Evolutionary conservation across 2,329 filamentous ascomycete genomes (phyloP).

Genomic region (Fusarium zealandicum): DNA sequence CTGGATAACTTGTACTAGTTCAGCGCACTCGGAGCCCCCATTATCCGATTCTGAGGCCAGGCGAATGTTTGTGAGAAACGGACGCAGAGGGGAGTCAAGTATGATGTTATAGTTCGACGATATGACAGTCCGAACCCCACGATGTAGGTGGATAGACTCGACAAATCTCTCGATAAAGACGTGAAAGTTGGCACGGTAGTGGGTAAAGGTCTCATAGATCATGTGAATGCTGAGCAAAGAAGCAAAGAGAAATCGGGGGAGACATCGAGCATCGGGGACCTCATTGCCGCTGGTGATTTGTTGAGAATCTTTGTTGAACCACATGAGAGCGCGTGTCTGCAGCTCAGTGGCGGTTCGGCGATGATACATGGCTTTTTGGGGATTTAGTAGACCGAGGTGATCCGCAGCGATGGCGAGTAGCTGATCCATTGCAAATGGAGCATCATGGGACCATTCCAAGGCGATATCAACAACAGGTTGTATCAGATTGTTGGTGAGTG

Average conservation of each 20-base stretch:
- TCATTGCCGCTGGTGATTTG: constrained; percentile 30
- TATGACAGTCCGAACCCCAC: constrained; percentile 51
- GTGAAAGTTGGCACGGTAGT: constrained; percentile 49
- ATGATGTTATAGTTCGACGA: constrained; percentile 46
- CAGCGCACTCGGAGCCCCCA: constrained; percentile 39
- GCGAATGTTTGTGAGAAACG: constrained; percentile 36
- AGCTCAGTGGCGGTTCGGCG: constrained; percentile 52
- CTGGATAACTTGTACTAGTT: constrained; percentile 43
- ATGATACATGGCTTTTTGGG: constrained; percentile 25
- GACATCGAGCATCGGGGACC: constrained; percentile 38
- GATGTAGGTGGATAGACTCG: constrained; percentile 52
- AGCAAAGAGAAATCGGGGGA: constrained; percentile 56
- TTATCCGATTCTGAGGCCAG: constrained; percentile 19
- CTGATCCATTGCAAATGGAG: constrained; percentile 57
- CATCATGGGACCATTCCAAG: constrained; percentile 44
- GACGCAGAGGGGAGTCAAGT: constrained; percentile 45
- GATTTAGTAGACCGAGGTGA: constrained; percentile 43
- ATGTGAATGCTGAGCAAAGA: constrained; percentile 54
- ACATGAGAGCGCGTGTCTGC: constrained; percentile 53
- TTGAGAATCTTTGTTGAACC: constrained; percentile 47
- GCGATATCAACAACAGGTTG: constrained; percentile 43
- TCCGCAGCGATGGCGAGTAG: constrained; percentile 55
- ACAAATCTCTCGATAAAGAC: constrained; percentile 51
- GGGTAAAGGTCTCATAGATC: constrained; percentile 55
- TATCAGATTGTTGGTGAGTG: constrained; percentile 32